Evolutionary conservation across 2,329 filamentous ascomycete genomes (phyloP).

Genomic region (Stylonectria norvegica): DNA sequence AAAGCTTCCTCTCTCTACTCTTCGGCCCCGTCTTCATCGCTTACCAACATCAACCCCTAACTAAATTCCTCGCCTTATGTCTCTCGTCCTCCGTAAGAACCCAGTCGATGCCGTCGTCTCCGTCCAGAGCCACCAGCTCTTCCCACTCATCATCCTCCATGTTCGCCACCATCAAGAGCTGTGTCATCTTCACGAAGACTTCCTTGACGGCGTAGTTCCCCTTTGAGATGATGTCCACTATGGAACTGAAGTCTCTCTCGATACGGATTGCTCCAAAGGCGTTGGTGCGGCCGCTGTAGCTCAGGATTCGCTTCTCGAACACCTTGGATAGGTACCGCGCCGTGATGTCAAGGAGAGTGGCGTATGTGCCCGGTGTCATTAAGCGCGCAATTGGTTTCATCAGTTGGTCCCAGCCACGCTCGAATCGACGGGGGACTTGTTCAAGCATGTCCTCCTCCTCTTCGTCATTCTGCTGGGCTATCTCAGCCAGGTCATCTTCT

Average conservation of each 20-base stretch:
- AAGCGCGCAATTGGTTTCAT: conserved; percentile 82
- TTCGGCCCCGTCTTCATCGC: conserved; percentile 6
- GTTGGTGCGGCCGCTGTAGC: conserved; percentile 73
- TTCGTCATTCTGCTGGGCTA: conserved; percentile 52
- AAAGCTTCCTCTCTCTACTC: conserved; percentile 13
- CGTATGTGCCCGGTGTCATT: conserved; percentile 73
- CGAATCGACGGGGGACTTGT: conserved; percentile 74
- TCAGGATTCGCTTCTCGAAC: conserved; percentile 84
- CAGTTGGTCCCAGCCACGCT: conserved; percentile 78
- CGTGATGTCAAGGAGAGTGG: conserved; percentile 70
- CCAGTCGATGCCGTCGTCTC: conserved; percentile 67
- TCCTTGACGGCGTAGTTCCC: conserved; percentile 78
- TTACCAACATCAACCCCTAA: conserved; percentile 35
- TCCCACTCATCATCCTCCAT: conserved; percentile 98
- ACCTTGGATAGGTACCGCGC: conserved; percentile 71
- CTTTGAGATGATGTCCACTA: conserved; percentile 64
- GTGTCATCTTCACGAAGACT: conserved; percentile 68
- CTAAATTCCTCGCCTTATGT: conserved; percentile 66
- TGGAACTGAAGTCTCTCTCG: conserved; percentile 77
- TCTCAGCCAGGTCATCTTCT: conserved; percentile 57
- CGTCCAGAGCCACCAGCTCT: conserved; percentile 55
- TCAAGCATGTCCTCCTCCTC: conserved; percentile 57
- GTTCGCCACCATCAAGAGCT: conserved; percentile 82
- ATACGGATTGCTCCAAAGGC: conserved; percentile 77
- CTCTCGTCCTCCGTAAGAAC: conserved; percentile 71